Base-by-base conservation (phyloP, 345 rosid species). In the Eucalyptus fibrosa region DNA sequence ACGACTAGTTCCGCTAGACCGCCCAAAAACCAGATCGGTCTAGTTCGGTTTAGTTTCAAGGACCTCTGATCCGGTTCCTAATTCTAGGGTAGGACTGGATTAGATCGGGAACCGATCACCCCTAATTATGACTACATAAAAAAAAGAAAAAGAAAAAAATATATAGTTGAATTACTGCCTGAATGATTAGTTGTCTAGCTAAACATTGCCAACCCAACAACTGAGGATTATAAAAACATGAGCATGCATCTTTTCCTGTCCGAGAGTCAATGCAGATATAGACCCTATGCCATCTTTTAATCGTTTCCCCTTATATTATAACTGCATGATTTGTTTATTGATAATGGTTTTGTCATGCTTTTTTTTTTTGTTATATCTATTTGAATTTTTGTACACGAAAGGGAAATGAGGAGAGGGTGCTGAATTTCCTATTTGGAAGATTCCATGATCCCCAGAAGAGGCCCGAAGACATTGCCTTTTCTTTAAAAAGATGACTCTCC, bases 61-160 rank as follows among this genome's bases (percentile, higher is more conserved):
- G 62, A 56, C 62, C 30, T 56, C 0, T 11, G 1, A 0, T 24
- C 30, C 1, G 2, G 30, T 56, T 21, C 56, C 26, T 1, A 11
- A 0, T 56, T 56, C 30, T 2, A 56, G 1, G 13, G 6, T 24
- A 4, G 28, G 7, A 56, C 0, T 10, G 30, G 14, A 56, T 12
- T 24, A 56, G 62, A 56, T 1, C 7, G 7, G 6, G 30, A 56
- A 56, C 14, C 7, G 1, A 56, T 56, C 30, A 56, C 62, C 2
- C 14, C 3, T 10, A 60, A 62, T 30, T 30, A 62, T 30, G 72
- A 62, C 37, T 30, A n/a, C 18, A 30, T 7, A 1, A 51, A 18
- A 18, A 51, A 17, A 17, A 51, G 6, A 28, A 7, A 21, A 13
- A 7, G 7, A 55, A 23, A 56, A 56, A 65, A 15, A 15, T 8